Evolutionary conservation across 2,329 filamentous ascomycete genomes (phyloP).

Genomic region (Phialophora tarda): DNA sequence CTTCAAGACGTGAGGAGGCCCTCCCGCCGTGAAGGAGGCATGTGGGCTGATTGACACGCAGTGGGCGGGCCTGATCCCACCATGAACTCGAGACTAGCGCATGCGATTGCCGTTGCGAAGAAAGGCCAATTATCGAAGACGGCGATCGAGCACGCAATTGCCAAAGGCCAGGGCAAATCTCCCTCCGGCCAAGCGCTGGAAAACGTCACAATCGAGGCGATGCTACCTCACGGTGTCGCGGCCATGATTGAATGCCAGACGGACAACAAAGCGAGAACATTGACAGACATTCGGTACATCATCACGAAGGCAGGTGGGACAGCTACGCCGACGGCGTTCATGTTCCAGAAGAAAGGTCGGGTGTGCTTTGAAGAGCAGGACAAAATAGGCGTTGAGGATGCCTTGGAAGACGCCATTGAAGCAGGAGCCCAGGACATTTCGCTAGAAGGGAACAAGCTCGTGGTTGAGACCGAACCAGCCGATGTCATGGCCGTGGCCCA

Average conservation of each 20-base stretch:
- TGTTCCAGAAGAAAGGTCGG: conserved; percentile 82
- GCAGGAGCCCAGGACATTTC: conserved; percentile 68
- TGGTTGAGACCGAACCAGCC: conserved; percentile 72
- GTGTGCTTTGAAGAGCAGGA: conserved; percentile 66
- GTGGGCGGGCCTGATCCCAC: conserved; percentile 76
- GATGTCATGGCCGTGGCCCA: conserved; percentile 69
- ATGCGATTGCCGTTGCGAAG: conserved; percentile 76
- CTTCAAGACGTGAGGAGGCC: conserved; percentile 68
- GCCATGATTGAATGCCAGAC: conserved; percentile 77
- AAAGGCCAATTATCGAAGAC: conserved; percentile 84
- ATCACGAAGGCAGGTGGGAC: conserved; percentile 75
- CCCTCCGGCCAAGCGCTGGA: conserved; percentile 74
- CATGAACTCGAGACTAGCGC: conserved; percentile 76
- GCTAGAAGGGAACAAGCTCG: conserved; percentile 70
- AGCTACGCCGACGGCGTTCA: conserved; percentile 75
- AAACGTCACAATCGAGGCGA: conserved; percentile 51
- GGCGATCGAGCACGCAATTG: conserved; percentile 82
- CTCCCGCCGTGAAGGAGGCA: not conserved
- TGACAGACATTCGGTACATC: conserved; percentile 73
- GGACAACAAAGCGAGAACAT: conserved; percentile 74
- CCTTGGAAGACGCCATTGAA: conserved; percentile 82
- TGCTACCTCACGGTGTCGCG: conserved; percentile 58
- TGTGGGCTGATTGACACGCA: conserved; percentile 44
- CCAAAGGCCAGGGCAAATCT: conserved; percentile 84
- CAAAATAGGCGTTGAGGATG: conserved; percentile 68